A percentile compares a stretch with the other conserved stretches of the same genome.
Evolutionary conservation across 2,329 filamentous ascomycete genomes (phyloP).

Genomic region (Aspergillus oerlinghausenensis): DNA sequence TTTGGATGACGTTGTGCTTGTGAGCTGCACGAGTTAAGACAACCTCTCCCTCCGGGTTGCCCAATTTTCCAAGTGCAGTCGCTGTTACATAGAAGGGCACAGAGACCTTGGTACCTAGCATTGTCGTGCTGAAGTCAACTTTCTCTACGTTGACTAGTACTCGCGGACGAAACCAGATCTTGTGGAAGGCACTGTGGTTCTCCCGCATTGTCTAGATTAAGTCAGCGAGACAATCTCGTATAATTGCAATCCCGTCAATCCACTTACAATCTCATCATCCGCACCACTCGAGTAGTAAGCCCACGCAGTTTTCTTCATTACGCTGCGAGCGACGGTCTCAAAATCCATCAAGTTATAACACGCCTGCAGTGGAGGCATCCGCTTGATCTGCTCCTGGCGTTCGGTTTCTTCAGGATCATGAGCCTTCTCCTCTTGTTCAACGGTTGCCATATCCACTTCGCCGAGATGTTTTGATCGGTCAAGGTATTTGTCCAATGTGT

Average conservation of each 20-base stretch:
- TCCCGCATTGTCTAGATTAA: constrained; percentile 73
- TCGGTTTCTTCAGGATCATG: constrained; percentile 67
- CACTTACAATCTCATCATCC: constrained; percentile 77
- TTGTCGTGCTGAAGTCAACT: constrained; percentile 82
- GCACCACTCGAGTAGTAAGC: constrained; percentile 95
- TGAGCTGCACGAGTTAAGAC: constrained; percentile 77
- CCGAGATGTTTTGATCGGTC: constrained; percentile 82
- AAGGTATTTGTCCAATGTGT: constrained; percentile 79
- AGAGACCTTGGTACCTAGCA: constrained; percentile 80
- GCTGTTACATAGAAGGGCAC: constrained; percentile 96
- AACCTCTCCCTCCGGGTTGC: constrained; percentile 89
- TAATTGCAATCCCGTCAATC: not conserved
- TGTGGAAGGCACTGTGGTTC: constrained; percentile 93
- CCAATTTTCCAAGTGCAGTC: constrained; percentile 91
- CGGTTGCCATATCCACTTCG: constrained; percentile 81
- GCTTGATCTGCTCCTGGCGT: constrained; percentile 66
- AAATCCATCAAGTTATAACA: constrained; percentile 96
- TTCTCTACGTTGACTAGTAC: constrained; percentile 85
- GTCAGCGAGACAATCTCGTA: constrained; percentile 10
- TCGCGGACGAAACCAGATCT: constrained; percentile 92
- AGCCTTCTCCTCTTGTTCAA: constrained; percentile 62
- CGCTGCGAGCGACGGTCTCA: constrained; percentile 79
- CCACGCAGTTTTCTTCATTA: constrained; percentile 97
- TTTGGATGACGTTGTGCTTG: constrained; percentile 89
- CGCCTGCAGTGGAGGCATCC: constrained; percentile 76